Evolutionary conservation across 1,284 basidiomycete species (phyloP), one percentile per base, ranked within the genome.

Genomic region (Moesziomyces sp.): DNA sequence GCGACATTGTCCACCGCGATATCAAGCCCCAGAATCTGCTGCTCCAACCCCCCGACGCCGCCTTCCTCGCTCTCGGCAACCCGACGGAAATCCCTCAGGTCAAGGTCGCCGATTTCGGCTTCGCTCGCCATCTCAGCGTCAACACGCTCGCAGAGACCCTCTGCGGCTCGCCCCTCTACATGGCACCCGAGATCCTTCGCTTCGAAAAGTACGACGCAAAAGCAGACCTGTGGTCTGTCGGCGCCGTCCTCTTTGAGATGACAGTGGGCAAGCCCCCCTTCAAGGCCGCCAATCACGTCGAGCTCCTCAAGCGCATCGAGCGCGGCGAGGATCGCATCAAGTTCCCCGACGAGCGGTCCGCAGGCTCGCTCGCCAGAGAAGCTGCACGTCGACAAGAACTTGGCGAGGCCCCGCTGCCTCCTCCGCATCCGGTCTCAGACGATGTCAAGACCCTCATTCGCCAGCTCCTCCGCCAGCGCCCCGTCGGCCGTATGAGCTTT

Each of bases 151-250:
- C 96, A 10, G 96, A 99, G 85, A 99, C 96, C 2, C 87, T 99
- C 0, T 99, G 96, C 83, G 96, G 97, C 9, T 97, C 94, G 21
- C 96, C 97, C 48, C 86, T 99, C 34, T 99, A 99, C 86, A 99
- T 99, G 96, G 96, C 97, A 0, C 96, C 96, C 0, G 96, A 99
- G 85, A 99, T 99, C 73, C 86, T 99, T 19, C 90, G 93, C 21
- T 97, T 97, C 84, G 92, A 99, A 86, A 97, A 96, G 85, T 98
- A 99, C 85, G 94, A 97, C 83, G 94, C 94, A 24, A 97, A 95
- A 84, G 96, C 93, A 0, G 96, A 99, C 83, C 87, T 99, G 1
- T 99, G 96, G 96, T 96, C 93, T 7, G 93, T 98, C 34, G 97
- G 96, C 8, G 94, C 97, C 0, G 96, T 99, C 3, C 86, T 98